phyloP scores from a whole-genome alignment of 768 basidiomycete genomes.

The Fomitopsis serialis region DNA sequence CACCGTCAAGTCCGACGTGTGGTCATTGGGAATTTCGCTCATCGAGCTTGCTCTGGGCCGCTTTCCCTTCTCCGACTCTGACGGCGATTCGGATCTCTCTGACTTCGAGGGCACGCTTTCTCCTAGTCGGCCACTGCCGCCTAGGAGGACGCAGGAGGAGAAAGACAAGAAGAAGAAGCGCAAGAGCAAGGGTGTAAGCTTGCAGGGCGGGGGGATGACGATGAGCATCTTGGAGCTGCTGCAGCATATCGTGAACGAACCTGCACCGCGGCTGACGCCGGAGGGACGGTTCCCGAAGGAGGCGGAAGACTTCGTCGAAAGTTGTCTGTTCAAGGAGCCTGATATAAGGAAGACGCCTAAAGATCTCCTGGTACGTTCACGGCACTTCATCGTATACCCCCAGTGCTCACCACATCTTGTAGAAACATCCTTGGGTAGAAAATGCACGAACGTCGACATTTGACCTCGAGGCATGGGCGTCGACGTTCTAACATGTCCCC shows the following conservation, averaged over 20 bases:
- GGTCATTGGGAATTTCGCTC: constrained; percentile 95
- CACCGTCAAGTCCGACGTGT: constrained; percentile 98
- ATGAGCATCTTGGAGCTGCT: constrained; percentile 97
- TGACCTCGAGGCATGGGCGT: constrained; percentile 79
- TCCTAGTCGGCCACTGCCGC: constrained; percentile 52
- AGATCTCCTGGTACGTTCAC: constrained; percentile 61
- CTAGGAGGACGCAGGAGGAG: constrained; percentile 21
- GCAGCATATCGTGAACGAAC: constrained; percentile 98
- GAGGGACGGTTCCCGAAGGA: constrained; percentile 68
- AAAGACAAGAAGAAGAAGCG: constrained; percentile 71
- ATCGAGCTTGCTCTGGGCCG: constrained; percentile 96
- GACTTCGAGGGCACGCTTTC: constrained; percentile 81
- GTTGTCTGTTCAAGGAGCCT: constrained; percentile 89
- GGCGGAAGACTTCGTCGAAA: constrained; percentile 83
- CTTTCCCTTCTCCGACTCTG: constrained; percentile 90
- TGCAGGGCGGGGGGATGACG: constrained; percentile 94
- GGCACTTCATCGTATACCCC: constrained; percentile 1
- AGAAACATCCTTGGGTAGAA: constrained; percentile 78
- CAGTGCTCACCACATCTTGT: background rate
- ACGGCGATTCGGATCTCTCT: constrained; percentile 70
- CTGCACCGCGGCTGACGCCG: constrained; percentile 81
- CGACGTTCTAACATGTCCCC: constrained; percentile 47
- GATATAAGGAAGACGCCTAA: constrained; percentile 79
- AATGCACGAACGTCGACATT: constrained; percentile 52
- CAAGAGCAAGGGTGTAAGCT: constrained; percentile 87